These are phyloP conservation scores for Golubevia pallescens DNA, from an alignment of 1,284 basidiomycete species.

Conservation along the genomic window DNA sequence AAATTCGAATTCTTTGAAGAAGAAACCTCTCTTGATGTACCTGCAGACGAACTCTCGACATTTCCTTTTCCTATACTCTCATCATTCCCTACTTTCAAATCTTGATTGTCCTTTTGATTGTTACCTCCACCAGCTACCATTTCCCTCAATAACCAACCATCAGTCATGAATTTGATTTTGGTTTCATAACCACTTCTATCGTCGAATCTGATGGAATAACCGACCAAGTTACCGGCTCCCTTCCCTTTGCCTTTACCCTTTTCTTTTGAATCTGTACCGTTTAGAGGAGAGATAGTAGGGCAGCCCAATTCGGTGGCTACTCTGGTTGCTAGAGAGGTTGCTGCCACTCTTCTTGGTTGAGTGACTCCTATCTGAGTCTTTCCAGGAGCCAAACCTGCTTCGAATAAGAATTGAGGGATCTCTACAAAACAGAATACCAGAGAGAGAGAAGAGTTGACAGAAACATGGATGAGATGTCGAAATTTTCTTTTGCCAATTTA, in stretches of 20 bases:
- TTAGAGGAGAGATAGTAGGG: constrained; percentile 27
- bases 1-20: constrained; percentile 17
- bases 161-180: constrained; percentile 60
- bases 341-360: constrained; percentile 58
- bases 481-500: too few species aligned
- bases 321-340: constrained; percentile 54
- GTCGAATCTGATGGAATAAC: constrained; percentile 62
- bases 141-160: constrained; percentile 62
- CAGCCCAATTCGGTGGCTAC: constrained; percentile 57
- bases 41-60: not conserved
- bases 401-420: constrained; percentile 23
- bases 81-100: not conserved
- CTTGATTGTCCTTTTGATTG: not conserved
- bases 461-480: not conserved
- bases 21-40: constrained; percentile 1
- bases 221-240: constrained; percentile 21
- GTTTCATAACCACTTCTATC: constrained; percentile 49
- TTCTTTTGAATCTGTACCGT: constrained; percentile 6
- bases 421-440: constrained; percentile 8
- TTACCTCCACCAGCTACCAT: constrained; percentile 24
- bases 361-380: constrained; percentile 49
- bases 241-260: not conserved
- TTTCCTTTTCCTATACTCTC: constrained; percentile 8
- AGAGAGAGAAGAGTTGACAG: not conserved
- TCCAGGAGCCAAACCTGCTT: constrained; percentile 34